Percentiles rank a stretch among this genome's conserved stretches.
phyloP scores from a whole-genome alignment of 1,284 basidiomycete genomes.

The Phaffia rhodozyma region DNA sequence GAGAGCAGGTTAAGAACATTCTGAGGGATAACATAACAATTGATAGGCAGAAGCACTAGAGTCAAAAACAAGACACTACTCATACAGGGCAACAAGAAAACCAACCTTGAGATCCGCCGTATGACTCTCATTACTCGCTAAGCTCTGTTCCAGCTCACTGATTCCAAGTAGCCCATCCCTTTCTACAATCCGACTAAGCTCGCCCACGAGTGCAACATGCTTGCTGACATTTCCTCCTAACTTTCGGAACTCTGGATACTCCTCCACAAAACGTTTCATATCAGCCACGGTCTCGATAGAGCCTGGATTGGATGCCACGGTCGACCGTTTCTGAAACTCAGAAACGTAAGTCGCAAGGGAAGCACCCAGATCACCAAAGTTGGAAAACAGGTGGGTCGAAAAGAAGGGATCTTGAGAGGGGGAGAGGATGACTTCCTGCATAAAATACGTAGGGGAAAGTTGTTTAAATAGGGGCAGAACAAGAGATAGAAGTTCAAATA shows the following conservation, averaged over 20 bases:
- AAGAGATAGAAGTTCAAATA: background rate
- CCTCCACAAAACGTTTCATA: conserved; percentile 97
- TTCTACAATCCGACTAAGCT: conserved; percentile 81
- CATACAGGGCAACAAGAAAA: background rate
- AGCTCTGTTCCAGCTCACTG: conserved; percentile 90
- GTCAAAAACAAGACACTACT: background rate
- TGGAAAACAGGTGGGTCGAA: conserved; percentile 77
- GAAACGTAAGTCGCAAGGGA: conserved; percentile 87
- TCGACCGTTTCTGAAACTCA: conserved; percentile 76
- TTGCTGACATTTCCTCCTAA: conserved; percentile 97
- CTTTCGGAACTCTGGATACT: conserved; percentile 94
- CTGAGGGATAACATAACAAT: conserved; percentile 27
- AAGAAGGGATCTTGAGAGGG: conserved; percentile 91
- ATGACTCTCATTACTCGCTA: conserved; percentile 79
- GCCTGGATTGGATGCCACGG: conserved; percentile 48
- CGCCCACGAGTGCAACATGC: conserved; percentile 92
- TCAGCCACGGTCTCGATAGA: conserved; percentile 91
- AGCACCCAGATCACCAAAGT: conserved; percentile 93
- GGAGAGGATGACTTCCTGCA: conserved; percentile 85
- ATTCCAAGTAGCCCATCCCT: conserved; percentile 75
- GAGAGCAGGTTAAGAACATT: conserved; percentile 62
- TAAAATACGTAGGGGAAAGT: background rate
- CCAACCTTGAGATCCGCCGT: conserved; percentile 67
- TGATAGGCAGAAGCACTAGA: background rate
- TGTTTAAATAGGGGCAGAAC: background rate